These are phyloP conservation scores for Coemansia sp. DNA, from an alignment of 192 early-diverging fungal genomes.

Conservation along the genomic window DNA sequence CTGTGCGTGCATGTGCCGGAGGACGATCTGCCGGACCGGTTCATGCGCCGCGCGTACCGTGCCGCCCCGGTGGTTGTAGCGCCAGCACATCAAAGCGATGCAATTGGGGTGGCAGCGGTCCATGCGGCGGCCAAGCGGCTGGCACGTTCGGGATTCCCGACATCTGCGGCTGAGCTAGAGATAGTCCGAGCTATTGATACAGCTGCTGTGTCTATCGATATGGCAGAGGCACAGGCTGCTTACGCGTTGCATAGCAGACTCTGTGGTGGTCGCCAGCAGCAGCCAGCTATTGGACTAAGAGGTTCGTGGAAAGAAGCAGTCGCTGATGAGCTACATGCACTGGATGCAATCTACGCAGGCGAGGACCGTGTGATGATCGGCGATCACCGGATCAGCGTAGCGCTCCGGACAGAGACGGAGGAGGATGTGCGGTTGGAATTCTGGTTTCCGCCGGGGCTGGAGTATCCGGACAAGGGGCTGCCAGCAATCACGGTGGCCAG, in stretches of 20 bases:
- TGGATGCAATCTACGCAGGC: slow-evolving; percentile 33
- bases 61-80: slow-evolving; percentile 13
- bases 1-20: slow-evolving; percentile 88
- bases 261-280: slow-evolving; percentile 4
- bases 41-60: slow-evolving; percentile 27
- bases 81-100: neutral
- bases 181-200: slow-evolving; percentile 2
- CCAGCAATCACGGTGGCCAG: slow-evolving; percentile 62
- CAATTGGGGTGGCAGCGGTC: neutral
- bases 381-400: slow-evolving; percentile 14
- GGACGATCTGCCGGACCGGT: slow-evolving; percentile 61
- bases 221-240: slow-evolving; percentile 19
- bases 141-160: slow-evolving; percentile 31
- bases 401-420: slow-evolving; percentile 9
- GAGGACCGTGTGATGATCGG: slow-evolving; percentile 11
- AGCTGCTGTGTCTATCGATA: neutral
- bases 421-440: slow-evolving; percentile 59
- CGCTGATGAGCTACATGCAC: slow-evolving; percentile 25
- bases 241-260: slow-evolving; percentile 10
- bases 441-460: slow-evolving; percentile 57
- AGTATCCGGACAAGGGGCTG: slow-evolving; percentile 69
- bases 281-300: no score
- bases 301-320: neutral
- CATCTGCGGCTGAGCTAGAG: neutral
- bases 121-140: slow-evolving; percentile 21